Conservation (phyloP, 805 yeast species). For the Debaryomyces maramus region DNA sequence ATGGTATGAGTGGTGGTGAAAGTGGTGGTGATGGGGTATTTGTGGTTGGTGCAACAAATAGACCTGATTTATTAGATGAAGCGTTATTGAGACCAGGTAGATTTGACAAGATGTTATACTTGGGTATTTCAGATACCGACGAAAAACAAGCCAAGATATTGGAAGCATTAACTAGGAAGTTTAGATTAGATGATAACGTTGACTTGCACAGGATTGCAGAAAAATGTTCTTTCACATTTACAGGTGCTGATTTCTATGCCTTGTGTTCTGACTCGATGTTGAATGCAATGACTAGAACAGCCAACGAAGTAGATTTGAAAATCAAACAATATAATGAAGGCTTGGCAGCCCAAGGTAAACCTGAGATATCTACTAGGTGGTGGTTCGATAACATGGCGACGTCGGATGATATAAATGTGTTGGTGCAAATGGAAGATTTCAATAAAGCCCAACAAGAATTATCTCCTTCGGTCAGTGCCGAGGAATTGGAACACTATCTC, state of each 20-base stretch:
- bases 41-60: conserved; percentile 97
- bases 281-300: conserved; percentile 92
- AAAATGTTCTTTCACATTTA: conserved; percentile 81
- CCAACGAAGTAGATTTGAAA: conserved; percentile 69
- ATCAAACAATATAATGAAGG: conserved; percentile 51
- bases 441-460: conserved; percentile 70
- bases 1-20: conserved; percentile 88
- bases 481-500: conserved; percentile 81
- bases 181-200: conserved; percentile 59
- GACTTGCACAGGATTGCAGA: conserved; percentile 60
- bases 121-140: conserved; percentile 90
- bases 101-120: conserved; percentile 90
- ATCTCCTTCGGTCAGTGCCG: conserved; percentile 82
- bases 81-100: conserved; percentile 92
- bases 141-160: conserved; percentile 84
- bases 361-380: conserved; percentile 65
- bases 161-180: conserved; percentile 86
- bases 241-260: conserved; percentile 98
- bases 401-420: conserved; percentile 63
- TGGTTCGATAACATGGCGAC: conserved; percentile 88
- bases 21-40: conserved; percentile 76
- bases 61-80: conserved; percentile 94
- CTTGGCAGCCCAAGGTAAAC: conserved; percentile 28
- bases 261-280: conserved; percentile 93
- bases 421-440: conserved; percentile 73